phyloP scores from a whole-genome alignment of 768 basidiomycete genomes.

The Rhizopogon rudus region DNA sequence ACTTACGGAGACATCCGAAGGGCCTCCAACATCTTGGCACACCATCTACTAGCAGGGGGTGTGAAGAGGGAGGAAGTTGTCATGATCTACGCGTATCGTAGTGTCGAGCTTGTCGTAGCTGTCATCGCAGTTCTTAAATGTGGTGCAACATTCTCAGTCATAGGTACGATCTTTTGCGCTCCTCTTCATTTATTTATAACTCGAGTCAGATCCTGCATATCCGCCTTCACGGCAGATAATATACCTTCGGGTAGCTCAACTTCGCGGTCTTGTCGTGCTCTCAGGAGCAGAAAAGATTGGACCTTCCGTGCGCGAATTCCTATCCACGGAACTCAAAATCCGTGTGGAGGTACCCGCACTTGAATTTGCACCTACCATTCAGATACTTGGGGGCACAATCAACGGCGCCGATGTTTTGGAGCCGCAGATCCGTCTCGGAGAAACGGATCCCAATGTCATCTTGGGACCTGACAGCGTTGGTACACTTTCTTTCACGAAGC shows the following conservation, averaged over 20 bases:
- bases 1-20: slow-evolving; percentile 75
- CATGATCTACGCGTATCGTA: slow-evolving; percentile 95
- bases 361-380: slow-evolving; percentile 60
- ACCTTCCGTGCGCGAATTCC: slow-evolving; percentile 79
- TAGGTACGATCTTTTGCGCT: slow-evolving; percentile 50
- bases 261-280: slow-evolving; percentile 86
- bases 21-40: slow-evolving; percentile 86
- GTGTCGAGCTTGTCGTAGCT: slow-evolving; percentile 94
- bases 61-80: slow-evolving; percentile 95
- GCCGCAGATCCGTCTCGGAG: slow-evolving; percentile 42
- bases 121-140: slow-evolving; percentile 96
- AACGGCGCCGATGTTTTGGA: slow-evolving; percentile 60
- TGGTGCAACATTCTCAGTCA: slow-evolving; percentile 95
- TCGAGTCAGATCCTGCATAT: slow-evolving; percentile 85
- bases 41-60: slow-evolving; percentile 82
- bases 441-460: slow-evolving; percentile 72
- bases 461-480: slow-evolving; percentile 96
- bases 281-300: slow-evolving; percentile 83
- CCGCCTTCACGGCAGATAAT: too few relatives aligned
- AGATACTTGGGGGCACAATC: slow-evolving; percentile 58
- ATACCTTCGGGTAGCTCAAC: slow-evolving; percentile 89
- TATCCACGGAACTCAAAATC: slow-evolving; percentile 72
- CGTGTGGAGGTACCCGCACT: slow-evolving; percentile 90
- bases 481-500: slow-evolving; percentile 94
- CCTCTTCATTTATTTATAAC: slow-evolving; percentile 1